These are phyloP conservation scores for Bretschneidera sinensis DNA, from an alignment of 345 rosid genomes.

Conservation along the genomic window DNA sequence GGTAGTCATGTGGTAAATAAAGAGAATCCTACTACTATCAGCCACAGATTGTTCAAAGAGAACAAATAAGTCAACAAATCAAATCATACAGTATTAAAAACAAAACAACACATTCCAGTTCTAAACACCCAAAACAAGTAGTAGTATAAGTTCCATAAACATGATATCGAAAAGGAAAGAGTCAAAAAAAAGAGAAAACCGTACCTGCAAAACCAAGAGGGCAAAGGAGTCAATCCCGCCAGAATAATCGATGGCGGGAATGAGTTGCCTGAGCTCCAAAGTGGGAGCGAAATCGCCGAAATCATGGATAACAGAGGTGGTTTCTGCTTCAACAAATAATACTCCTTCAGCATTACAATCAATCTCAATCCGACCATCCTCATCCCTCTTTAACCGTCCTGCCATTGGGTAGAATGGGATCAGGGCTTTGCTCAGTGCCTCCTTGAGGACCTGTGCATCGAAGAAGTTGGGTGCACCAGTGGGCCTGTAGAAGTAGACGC, in stretches of 20 bases:
- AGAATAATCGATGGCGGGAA: slow-evolving; percentile 83
- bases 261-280: slow-evolving; percentile 71
- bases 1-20: too few species aligned
- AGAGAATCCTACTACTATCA: too few species aligned
- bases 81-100: too few species aligned
- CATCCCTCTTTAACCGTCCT: slow-evolving; percentile 59
- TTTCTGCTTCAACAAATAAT: slow-evolving; percentile 76
- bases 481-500: slow-evolving; percentile 90
- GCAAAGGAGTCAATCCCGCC: slow-evolving; percentile 68
- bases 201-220: slow-evolving; percentile 86
- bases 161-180: too few species aligned
- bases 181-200: too few species aligned
- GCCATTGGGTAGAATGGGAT: slow-evolving; percentile 97
- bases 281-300: slow-evolving; percentile 93
- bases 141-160: too few species aligned
- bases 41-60: too few species aligned
- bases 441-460: slow-evolving; percentile 53
- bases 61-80: too few species aligned
- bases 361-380: slow-evolving; percentile 91
- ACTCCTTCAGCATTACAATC: slow-evolving; percentile 84
- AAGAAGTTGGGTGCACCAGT: slow-evolving; percentile 59
- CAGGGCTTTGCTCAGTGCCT: slow-evolving; percentile 65
- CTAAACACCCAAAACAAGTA: too few species aligned
- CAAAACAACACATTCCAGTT: too few species aligned
- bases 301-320: slow-evolving; percentile 57